Conservation (phyloP, 805 yeast species). For the Yamadazyma akitaensis region DNA sequence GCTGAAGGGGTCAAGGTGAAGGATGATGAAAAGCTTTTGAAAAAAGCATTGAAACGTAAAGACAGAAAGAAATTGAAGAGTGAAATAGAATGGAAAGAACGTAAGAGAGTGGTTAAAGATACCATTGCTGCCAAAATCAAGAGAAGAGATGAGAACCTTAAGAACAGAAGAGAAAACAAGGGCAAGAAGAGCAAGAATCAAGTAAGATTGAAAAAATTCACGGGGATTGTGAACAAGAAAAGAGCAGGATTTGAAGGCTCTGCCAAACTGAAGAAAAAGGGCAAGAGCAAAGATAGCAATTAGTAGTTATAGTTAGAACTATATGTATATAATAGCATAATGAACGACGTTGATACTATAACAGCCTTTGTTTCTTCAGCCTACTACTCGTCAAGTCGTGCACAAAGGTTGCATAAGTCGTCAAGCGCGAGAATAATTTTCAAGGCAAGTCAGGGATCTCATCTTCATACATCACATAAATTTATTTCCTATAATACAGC, state of each 20-base stretch:
- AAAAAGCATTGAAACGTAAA: constrained; percentile 80
- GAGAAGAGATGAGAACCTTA: constrained; percentile 89
- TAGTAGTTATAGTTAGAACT: neutral
- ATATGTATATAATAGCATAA: neutral
- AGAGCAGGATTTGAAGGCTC: constrained; percentile 94
- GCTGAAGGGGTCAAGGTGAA: constrained; percentile 86
- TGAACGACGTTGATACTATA: neutral
- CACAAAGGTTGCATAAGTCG: neutral
- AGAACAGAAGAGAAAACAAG: constrained; percentile 80
- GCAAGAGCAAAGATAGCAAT: constrained; percentile 13
- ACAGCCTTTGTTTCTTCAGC: neutral
- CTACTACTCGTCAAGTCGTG: neutral
- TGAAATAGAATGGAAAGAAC: constrained; percentile 88
- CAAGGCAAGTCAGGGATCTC: neutral
- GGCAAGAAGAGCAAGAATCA: constrained; percentile 76
- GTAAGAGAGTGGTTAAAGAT: constrained; percentile 76
- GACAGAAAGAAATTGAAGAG: constrained; percentile 81
- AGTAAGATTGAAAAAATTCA: constrained; percentile 64
- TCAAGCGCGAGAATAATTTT: neutral
- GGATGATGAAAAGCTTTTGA: constrained; percentile 85
- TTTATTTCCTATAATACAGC: too few relatives aligned
- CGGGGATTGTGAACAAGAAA: constrained; percentile 50
- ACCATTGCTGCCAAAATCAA: constrained; percentile 71
- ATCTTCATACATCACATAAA: neutral
- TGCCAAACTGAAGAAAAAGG: constrained; percentile 38